A percentile compares a stretch with the other conserved stretches of the same genome.
Evolutionary conservation across 108 stramenopile species (phyloP).

Genomic region (Nitzschia putrida): DNA sequence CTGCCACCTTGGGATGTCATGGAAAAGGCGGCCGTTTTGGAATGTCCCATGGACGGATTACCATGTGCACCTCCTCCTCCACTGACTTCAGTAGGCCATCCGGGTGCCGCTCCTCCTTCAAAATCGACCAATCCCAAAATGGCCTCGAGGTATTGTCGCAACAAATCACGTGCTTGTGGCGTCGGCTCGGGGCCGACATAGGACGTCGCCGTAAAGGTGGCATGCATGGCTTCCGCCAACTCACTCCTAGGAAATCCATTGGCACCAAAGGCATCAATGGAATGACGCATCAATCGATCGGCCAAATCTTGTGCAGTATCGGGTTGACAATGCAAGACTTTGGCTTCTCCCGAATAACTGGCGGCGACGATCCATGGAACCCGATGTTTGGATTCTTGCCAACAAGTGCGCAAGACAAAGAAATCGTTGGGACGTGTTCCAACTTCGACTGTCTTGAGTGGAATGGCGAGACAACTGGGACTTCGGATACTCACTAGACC

Average conservation of each 20-base stretch:
- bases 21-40: constrained; percentile 23
- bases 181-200: constrained; percentile 81
- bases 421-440: constrained; percentile 89
- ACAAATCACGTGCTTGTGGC: constrained; percentile 48
- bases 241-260: constrained; percentile 84
- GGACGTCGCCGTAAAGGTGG: constrained; percentile 79
- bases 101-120: constrained; percentile 47
- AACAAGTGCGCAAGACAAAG: constrained; percentile 60
- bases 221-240: constrained; percentile 77
- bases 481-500: constrained; percentile 77
- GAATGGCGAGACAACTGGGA: constrained; percentile 75
- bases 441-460: constrained; percentile 80
- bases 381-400: constrained; percentile 9
- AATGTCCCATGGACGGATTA: background rate
- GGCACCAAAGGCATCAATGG: constrained; percentile 87
- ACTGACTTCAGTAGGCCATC: constrained; percentile 49
- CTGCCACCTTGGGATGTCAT: constrained; percentile 34
- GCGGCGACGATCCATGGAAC: constrained; percentile 52
- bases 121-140: constrained; percentile 76
- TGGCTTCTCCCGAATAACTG: constrained; percentile 70
- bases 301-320: constrained; percentile 83
- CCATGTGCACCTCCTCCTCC: background rate
- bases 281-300: constrained; percentile 78
- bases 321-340: constrained; percentile 54
- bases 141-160: constrained; percentile 78